A percentile compares a stretch with the other conserved stretches of the same genome.
These are phyloP conservation scores for Dendrobium huoshanense DNA, from an alignment of 106 monocot species.

Conservation along the genomic window DNA sequence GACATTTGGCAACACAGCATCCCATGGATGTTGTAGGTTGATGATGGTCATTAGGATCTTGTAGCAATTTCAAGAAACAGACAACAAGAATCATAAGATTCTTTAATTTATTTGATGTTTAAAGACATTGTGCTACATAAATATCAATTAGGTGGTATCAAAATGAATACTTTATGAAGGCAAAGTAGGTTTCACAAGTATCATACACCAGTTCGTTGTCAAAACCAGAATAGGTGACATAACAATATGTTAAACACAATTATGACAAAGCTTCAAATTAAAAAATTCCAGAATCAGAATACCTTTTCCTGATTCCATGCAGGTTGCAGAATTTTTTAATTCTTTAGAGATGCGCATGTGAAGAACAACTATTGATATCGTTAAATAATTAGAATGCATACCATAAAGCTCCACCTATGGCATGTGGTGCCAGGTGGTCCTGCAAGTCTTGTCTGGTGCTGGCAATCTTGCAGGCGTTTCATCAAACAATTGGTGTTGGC, in stretches of 20 bases:
- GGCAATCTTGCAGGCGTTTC: neutral
- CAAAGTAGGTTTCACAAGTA: neutral
- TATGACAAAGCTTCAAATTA: neutral
- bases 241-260: neutral
- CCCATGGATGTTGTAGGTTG: neutral
- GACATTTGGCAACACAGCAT: too few relatives aligned
- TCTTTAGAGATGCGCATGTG: neutral
- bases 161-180: neutral
- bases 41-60: too few relatives aligned
- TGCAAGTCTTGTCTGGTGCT: neutral
- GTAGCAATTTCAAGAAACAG: neutral
- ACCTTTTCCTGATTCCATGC: too few relatives aligned
- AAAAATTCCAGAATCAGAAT: neutral
- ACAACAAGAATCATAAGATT: neutral
- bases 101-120: neutral
- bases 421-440: neutral
- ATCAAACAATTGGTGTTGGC: neutral
- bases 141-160: too few relatives aligned
- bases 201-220: neutral
- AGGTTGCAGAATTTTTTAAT: neutral
- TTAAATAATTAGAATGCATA: neutral
- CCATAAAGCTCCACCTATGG: neutral
- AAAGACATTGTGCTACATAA: neutral
- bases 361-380: neutral
- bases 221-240: neutral